Evolutionary conservation across 495 filamentous ascomycete genomes (phyloP), one percentile per base, ranked within the genome.

Genomic region (Podospora comata): DNA sequence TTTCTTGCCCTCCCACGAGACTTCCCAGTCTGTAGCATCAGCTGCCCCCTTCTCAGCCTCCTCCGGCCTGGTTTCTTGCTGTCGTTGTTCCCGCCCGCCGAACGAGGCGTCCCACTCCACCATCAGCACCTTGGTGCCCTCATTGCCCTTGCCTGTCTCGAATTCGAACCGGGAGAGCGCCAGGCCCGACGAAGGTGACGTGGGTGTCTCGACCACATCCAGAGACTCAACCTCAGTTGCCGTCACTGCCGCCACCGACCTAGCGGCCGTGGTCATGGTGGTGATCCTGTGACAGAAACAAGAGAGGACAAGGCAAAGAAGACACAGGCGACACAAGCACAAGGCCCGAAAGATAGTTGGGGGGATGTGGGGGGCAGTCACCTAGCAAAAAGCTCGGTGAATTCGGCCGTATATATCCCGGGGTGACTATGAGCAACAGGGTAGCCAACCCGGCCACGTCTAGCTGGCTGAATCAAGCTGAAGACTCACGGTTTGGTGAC

Each of bases 131-230:
- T 94, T 94, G 34, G 90, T 93, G 9, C 91, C 92, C 53, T 93
- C 91, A 71, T 91, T 91, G 2, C 84, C 89, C 70, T 86, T 87
- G 56, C 89, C 90, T 4, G 88, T 82, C 76, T 93, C 90, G 72
- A 94, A 93, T 74, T 94, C 92, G 78, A 93, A 96, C 23, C 92
- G 88, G n/a, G 91, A 91, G 16, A 93, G 80, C 2, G 88, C 88
- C 63, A 70, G 68, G 70, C 66, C 70, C 27, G 81, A 81, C 20
- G 80, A 78, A 1, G 80, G 79, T 27, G 79, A 79, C 26, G 75
- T 75, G 7, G 79, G 77, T 27, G 81, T 81, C 60, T 79, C 80
- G 44, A 81, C 72, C 20, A 78, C 76, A 48, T 69, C 65, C 18
- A 79, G 67, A 9, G 32, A 19, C 26, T 66, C 64, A 6, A 13